Evolutionary conservation across 2,329 filamentous ascomycete genomes (phyloP).

Genomic region (Monilinia fructigena): DNA sequence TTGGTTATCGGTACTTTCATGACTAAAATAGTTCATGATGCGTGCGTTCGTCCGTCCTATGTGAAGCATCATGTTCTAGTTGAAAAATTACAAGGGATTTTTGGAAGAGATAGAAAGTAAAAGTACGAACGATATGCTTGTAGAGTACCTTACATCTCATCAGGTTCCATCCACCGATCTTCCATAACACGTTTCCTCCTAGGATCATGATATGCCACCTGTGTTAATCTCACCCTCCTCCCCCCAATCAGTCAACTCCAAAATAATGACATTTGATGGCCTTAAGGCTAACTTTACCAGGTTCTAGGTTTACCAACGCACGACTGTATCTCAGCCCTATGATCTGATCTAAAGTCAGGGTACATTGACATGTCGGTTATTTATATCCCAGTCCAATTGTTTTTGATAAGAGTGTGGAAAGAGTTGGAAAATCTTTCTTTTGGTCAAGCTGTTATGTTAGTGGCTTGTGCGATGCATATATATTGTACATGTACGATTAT

Average conservation of each 20-base stretch:
- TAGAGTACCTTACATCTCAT: constrained; percentile 19
- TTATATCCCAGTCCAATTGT: constrained; percentile 19
- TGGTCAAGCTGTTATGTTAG: neutral
- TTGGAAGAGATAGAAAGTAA: neutral
- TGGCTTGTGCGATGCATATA: neutral
- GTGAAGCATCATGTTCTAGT: neutral
- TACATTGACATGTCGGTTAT: constrained; percentile 19
- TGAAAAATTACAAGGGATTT: neutral
- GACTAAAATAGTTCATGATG: neutral
- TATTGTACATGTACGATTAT: neutral
- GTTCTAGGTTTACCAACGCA: constrained; percentile 10
- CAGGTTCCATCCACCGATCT: constrained; percentile 8
- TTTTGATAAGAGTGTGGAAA: neutral
- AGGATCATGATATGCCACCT: constrained; percentile 13
- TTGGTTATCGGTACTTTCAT: neutral
- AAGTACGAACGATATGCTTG: neutral
- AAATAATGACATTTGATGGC: neutral
- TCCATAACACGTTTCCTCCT: constrained; percentile 22
- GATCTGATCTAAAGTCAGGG: constrained; percentile 19
- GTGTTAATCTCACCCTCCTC: constrained; percentile 1
- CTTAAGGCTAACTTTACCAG: neutral
- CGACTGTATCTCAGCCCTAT: constrained; percentile 20
- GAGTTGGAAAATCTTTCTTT: neutral
- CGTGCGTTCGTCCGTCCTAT: too few relatives aligned
- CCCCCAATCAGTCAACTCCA: constrained; percentile 4